These are phyloP conservation scores for Pleurotus sapidus DNA, from an alignment of 768 basidiomycete species.

Conservation along the genomic window DNA sequence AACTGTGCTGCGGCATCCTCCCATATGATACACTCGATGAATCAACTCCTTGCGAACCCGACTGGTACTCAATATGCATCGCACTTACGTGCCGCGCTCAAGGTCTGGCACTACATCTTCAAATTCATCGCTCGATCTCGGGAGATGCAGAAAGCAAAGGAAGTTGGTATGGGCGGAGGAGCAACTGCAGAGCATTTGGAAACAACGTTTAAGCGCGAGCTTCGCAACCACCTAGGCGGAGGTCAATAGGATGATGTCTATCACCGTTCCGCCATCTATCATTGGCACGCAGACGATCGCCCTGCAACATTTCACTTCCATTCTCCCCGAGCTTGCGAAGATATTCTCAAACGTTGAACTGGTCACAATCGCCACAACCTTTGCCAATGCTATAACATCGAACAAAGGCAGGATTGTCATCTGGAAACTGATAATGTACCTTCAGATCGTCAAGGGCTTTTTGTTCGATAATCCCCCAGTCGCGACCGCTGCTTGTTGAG, in stretches of 20 bases:
- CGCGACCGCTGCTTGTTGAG: conserved; percentile 79
- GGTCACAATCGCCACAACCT: conserved; percentile 81
- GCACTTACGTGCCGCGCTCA: conserved; percentile 81
- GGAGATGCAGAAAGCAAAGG: conserved; percentile 81
- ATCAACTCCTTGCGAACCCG: conserved; percentile 72
- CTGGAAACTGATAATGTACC: conserved; percentile 92
- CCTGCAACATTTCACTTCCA: conserved; percentile 88
- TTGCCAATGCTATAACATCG: conserved; percentile 77
- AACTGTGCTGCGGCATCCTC: conserved; percentile 75
- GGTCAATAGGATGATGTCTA: conserved; percentile 88
- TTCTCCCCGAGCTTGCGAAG: conserved; percentile 82
- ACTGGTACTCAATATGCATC: conserved; percentile 71
- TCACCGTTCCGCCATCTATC: conserved; percentile 74
- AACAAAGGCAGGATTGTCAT: conserved; percentile 86
- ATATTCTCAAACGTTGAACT: conserved; percentile 82
- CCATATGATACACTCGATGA: conserved; percentile 87
- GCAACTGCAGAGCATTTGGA: conserved; percentile 87
- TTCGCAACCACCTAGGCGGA: conserved; percentile 73
- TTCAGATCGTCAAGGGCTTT: conserved; percentile 87
- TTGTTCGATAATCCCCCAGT: conserved; percentile 82
- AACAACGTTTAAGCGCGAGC: conserved; percentile 77
- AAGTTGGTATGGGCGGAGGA: conserved; percentile 74
- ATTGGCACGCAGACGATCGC: conserved; percentile 96
- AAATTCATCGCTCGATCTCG: conserved; percentile 90
- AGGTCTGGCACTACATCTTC: conserved; percentile 97